Evolutionary conservation across 2,329 filamentous ascomycete species (phyloP), one percentile per base, ranked within the genome.

Genomic region (Pseudogymnoascus sp.): DNA sequence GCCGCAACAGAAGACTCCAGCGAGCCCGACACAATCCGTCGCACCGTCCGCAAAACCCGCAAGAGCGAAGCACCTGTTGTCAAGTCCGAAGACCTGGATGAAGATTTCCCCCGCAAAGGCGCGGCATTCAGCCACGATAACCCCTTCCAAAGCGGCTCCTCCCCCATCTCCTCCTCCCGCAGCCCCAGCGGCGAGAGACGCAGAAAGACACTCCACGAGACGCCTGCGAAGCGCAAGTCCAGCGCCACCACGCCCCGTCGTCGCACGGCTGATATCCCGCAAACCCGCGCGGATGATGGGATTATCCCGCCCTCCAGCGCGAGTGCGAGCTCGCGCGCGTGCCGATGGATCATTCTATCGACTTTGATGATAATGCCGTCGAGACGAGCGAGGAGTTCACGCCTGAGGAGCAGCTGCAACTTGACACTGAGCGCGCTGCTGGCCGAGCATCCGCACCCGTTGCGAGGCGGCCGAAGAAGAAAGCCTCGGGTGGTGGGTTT

Each of bases 361-460:
- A 81, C 61, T 70, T 76, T 11, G 77, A 76, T 63, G 68, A 71
- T 5, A 76, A 79, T 60, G 70, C 76, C 11, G 73, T 90, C 5
- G 88, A 92, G 65, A 81, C 87, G 0, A 90, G 90, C 3, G 95
- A 97, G 74, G 95, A 99, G 71, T 99, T 97, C 68, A 96, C 93
- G 0, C 90, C 93, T 0, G 91, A 97, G 66, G 93, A 91, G 71
- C 89, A 93, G 75, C 78, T 96, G 11, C 91, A 92, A 66, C 78
- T 96, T 52, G 84, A 88, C n/a, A 81, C 82, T 60, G 88, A 93
- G 67, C 83, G 88, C 60, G 83, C 82, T 4, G 77, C 78, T 62
- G 78, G 81, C 58, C 83, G 84, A 55, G 74, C 84, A 65, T 71
- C 77, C 58, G 75, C 77, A 5, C 67, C 81, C 8, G 68, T 77